Base-by-base conservation (phyloP, 768 basidiomycete genomes). In the Lentinus brumalis region DNA sequence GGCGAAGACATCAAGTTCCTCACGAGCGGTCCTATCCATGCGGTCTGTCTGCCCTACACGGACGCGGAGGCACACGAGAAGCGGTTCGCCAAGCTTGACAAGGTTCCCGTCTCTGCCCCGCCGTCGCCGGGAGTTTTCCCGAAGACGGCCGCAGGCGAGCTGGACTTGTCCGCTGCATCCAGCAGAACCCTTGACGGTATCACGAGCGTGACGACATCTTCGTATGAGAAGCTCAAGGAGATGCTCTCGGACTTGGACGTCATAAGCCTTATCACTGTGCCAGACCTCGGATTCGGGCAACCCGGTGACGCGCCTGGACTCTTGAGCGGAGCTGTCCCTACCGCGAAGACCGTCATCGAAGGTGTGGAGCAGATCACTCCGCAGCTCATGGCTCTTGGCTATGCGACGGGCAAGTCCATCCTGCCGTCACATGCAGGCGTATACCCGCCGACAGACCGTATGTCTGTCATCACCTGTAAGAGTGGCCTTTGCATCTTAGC, bases 401-500 rank as follows among this genome's bases (percentile, higher is more conserved):
- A 83, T 70, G 89, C 91, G 5, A 88, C 88, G 4, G 89, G 91
- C 21, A 80, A 77, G 66, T 78, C 82, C 2, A 71, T 92, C 18
- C 47, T 80, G 21, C 88, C 90, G 5, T 84, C 90, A 62, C 92
- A 94, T 70, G 79, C 77, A 62, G 84, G 85, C 1, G 72, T 91
- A 49, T 81, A 86, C 66, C 91, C 89, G 3, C 92, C 92, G 0
- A 82, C 78, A 0, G 92, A 94, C 69, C 79, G 92, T 50, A 83
- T 94, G 71, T 91, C 89, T 11, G 81, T 89, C 26, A 74, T 94
- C 30, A 92, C 91, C 14, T 94, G 91, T 92, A 71, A 70, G 88
- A 74, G 40, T 26, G 18, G 21, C 38, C 45, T 49, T 41, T 56
- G 56, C 1, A 21, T 46, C 29, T 30, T 29, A 7, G 30, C 7